Evolutionary conservation across 1,139 yeast genomes (phyloP), one percentile per base, ranked within the genome.

Genomic region (Debaryomyces fabryi): DNA sequence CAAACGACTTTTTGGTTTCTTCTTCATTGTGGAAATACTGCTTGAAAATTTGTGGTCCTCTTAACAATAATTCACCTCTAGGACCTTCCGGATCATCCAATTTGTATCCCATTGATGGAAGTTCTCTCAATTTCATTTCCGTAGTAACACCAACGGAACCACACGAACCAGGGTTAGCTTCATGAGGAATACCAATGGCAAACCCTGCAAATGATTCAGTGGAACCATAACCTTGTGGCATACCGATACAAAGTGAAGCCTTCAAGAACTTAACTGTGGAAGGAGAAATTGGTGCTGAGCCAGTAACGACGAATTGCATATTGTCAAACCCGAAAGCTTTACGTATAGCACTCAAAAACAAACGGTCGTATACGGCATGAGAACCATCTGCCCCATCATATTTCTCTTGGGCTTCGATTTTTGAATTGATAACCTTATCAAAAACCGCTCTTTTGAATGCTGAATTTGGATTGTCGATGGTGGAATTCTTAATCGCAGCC

Each of bases 151-250:
- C 71, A 20, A 80, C 71, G 2, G 86, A 74, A 10, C 95, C 96
- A 63, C 88, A 84, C 5, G 85, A 74, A 3, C 88, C 89, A 3
- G 79, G 74, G 40, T 78, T 79, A 36, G 75, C 66, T 49, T 80
- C 81, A 59, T 59, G 65, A 6, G 71, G 59, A 24, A 54, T 68
- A 16, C 81, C 65, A 29, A 79, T 58, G 45, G 79, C 71, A 46
- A 82, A 63, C 12, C 90, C 92, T 4, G 89, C 88, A 66, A 83
- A 82, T 1, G 88, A 72, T 63, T 88, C 96, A 4, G 95, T 88
- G 51, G 85, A 71, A 1, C 96, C 96, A 62, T 87, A 88, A 20
- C 95, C 95, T 65, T 87, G 92, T 32, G 73, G 64, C 47, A 86
- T 61, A 20, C 86, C 86, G 48, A 79, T 63, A 45, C 80, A 81